Conservation (phyloP, 108 stramenopile genomes). For the Halocafeteria seosinensis region DNA sequence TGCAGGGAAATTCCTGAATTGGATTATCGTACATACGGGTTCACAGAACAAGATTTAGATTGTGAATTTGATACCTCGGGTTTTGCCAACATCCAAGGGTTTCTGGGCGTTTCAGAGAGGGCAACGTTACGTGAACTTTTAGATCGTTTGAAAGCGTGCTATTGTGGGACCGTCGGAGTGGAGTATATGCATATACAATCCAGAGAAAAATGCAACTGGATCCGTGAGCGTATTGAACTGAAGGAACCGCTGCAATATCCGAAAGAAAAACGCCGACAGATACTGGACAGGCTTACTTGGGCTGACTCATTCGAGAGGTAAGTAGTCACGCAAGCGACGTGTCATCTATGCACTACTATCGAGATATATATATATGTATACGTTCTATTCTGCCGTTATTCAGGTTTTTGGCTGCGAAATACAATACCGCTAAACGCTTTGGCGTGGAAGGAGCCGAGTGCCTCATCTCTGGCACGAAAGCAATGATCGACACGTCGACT, state of each 20-base stretch:
- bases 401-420: constrained; percentile 85
- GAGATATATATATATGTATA: neutral
- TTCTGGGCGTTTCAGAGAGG: constrained; percentile 45
- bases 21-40: constrained; percentile 70
- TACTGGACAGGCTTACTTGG: constrained; percentile 75
- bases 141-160: constrained; percentile 59
- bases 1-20: constrained; percentile 55
- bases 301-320: constrained; percentile 85
- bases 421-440: constrained; percentile 97
- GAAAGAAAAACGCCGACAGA: constrained; percentile 68
- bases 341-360: too few species aligned
- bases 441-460: constrained; percentile 90
- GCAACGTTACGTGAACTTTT: constrained; percentile 67
- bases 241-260: constrained; percentile 25
- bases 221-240: constrained; percentile 75
- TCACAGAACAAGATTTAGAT: constrained; percentile 68
- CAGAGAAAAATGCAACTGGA: constrained; percentile 81
- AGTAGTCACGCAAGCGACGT: too few species aligned
- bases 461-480: constrained; percentile 80
- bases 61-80: constrained; percentile 61
- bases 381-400: constrained; percentile 21
- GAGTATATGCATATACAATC: constrained; percentile 94
- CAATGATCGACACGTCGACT: constrained; percentile 77
- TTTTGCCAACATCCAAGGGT: constrained; percentile 72
- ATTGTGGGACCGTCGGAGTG: constrained; percentile 80